These are phyloP conservation scores for Populus alba DNA, from an alignment of 345 rosid genomes.

Conservation along the genomic window DNA sequence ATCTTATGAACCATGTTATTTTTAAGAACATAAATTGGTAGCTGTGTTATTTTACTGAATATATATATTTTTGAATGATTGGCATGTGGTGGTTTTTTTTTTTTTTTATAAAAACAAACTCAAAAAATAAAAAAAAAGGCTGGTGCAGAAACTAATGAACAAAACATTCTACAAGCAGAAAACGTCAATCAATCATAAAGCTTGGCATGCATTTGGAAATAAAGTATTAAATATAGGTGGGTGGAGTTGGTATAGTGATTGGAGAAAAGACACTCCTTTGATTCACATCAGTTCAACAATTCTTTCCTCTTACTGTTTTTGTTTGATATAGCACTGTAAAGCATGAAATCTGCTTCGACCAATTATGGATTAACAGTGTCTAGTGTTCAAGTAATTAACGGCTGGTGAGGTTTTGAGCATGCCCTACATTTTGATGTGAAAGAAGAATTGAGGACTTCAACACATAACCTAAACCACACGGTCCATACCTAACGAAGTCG, in stretches of 20 bases:
- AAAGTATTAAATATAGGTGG: background rate
- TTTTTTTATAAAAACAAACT: background rate
- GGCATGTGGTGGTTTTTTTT: too few species aligned
- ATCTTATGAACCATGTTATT: too few species aligned
- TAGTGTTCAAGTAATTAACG: background rate
- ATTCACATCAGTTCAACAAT: background rate
- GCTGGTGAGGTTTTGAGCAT: background rate
- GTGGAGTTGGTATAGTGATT: constrained; percentile 19
- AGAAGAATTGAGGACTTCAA: background rate
- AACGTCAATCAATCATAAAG: constrained; percentile 13
- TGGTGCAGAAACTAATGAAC: constrained; percentile 25
- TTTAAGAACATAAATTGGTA: too few species aligned
- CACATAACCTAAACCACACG: background rate
- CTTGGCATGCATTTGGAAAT: background rate
- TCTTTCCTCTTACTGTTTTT: background rate
- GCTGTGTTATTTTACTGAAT: too few species aligned
- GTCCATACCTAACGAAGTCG: background rate
- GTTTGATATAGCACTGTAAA: background rate
- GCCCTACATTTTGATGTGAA: background rate
- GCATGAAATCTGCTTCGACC: background rate
- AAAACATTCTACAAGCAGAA: background rate
- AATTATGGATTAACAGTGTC: background rate
- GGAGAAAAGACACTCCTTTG: constrained; percentile 11
- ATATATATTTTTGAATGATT: too few species aligned
- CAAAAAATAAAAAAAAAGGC: background rate